Evolutionary conservation across 108 stramenopile species (phyloP).

Genomic region (Mayamaea pseudoterrestris): DNA sequence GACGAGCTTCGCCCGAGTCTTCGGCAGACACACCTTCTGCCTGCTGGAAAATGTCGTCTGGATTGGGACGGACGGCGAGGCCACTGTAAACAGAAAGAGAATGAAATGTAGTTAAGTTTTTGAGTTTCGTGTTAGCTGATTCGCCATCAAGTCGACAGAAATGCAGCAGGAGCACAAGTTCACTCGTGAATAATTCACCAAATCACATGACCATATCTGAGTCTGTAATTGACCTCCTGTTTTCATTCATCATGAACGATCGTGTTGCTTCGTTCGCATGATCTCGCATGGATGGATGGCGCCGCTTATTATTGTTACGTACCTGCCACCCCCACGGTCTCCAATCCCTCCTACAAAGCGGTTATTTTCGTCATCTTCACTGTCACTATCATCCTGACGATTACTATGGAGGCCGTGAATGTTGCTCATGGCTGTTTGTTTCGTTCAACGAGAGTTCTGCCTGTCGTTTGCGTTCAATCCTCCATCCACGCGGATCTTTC

Average conservation of each 20-base stretch:
- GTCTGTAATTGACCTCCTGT: too few species aligned
- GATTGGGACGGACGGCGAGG: constrained; percentile 71
- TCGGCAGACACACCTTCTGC: constrained; percentile 35
- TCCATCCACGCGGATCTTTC: too few species aligned
- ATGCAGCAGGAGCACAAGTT: neutral
- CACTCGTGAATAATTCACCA: too few species aligned
- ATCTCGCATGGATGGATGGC: neutral
- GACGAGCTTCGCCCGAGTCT: constrained; percentile 19
- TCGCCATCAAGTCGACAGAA: neutral
- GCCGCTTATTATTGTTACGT: neutral
- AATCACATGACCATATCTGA: too few species aligned
- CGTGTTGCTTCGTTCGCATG: neutral
- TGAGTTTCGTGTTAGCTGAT: too few species aligned
- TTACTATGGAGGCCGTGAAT: constrained; percentile 66
- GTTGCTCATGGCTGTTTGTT: constrained; percentile 49
- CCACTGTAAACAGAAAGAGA: constrained; percentile 30
- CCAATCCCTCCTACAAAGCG: constrained; percentile 76
- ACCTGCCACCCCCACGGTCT: constrained; percentile 68
- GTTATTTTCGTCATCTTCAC: constrained; percentile 42
- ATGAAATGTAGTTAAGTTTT: neutral
- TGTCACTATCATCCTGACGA: constrained; percentile 30
- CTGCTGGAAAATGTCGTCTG: constrained; percentile 33
- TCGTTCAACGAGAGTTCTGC: too few species aligned
- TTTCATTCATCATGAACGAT: too few species aligned
- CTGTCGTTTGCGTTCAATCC: too few species aligned